Percentiles rank a stretch among this genome's conserved stretches.
Evolutionary conservation across 2,329 filamentous ascomycete species (phyloP).

Genomic region (Xylariaceae sp.): DNA sequence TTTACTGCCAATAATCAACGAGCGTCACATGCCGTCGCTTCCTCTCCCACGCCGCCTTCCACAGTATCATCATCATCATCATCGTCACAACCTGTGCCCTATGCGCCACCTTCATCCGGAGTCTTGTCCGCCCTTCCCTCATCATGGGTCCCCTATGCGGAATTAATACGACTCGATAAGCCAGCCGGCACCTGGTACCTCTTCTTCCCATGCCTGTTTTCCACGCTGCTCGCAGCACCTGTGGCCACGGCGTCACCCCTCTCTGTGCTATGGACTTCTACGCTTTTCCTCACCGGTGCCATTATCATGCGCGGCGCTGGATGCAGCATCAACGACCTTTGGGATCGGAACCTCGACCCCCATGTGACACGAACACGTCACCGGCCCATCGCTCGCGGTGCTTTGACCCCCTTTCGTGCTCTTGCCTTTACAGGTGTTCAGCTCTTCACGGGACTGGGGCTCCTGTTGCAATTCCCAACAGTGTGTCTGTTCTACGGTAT

Average conservation of each 20-base stretch:
- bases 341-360: constrained; percentile 83
- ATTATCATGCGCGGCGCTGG: constrained; percentile 84
- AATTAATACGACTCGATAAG: constrained; percentile 77
- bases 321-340: constrained; percentile 86
- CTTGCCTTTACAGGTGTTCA: constrained; percentile 72
- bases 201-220: constrained; percentile 82
- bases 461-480: constrained; percentile 72
- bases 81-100: constrained; percentile 34
- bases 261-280: constrained; percentile 59
- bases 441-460: constrained; percentile 66
- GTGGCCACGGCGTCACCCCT: constrained; percentile 55
- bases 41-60: no score
- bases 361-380: constrained; percentile 72
- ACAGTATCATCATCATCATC: constrained; percentile 8
- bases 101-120: constrained; percentile 67
- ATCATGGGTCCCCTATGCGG: constrained; percentile 74
- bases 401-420: constrained; percentile 67
- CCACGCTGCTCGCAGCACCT: constrained; percentile 73
- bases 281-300: constrained; percentile 72
- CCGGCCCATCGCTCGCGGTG: constrained; percentile 76
- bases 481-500: constrained; percentile 73
- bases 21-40: constrained; percentile 22
- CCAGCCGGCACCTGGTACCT: constrained; percentile 80
- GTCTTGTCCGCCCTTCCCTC: constrained; percentile 65
- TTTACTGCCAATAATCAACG: constrained; percentile 7